Conservation (phyloP, 1,284 basidiomycete species). For the Sanghuangporus baumii region DNA sequence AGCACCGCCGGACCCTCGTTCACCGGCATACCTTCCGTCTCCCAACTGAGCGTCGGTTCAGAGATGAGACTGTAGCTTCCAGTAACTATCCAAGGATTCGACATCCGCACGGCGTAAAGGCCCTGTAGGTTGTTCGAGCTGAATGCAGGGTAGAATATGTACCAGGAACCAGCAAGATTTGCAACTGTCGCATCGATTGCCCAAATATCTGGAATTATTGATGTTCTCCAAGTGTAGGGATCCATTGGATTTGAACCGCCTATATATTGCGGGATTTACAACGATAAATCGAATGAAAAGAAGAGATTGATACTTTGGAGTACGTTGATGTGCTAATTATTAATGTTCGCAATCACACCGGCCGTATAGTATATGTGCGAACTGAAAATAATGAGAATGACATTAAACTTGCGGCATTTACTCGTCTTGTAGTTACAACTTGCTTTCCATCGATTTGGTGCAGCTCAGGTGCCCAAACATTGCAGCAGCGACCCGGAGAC, state of each 20-base stretch:
- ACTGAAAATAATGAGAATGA: background rate
- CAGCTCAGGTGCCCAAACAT: constrained; percentile 25
- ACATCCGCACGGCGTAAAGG: background rate
- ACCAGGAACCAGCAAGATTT: background rate
- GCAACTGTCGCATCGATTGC: background rate
- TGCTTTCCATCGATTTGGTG: background rate
- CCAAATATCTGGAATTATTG: background rate
- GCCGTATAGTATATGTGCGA: background rate
- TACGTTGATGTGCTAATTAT: background rate
- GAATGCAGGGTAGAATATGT: background rate
- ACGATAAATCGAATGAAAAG: background rate
- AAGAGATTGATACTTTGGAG: background rate
- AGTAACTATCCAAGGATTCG: background rate
- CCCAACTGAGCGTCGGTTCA: background rate
- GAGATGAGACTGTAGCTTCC: background rate
- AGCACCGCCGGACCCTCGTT: background rate
- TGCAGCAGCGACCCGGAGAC: constrained; percentile 31
- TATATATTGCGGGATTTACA: background rate
- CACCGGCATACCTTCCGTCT: background rate
- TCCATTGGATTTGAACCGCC: background rate
- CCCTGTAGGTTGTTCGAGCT: background rate
- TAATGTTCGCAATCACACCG: background rate
- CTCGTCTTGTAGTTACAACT: background rate
- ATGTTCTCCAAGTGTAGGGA: background rate
- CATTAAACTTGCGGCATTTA: background rate